Evolutionary conservation across 2,329 filamentous ascomycete species (phyloP), one percentile per base, ranked within the genome.

Genomic region (Epichloe hybrida): DNA sequence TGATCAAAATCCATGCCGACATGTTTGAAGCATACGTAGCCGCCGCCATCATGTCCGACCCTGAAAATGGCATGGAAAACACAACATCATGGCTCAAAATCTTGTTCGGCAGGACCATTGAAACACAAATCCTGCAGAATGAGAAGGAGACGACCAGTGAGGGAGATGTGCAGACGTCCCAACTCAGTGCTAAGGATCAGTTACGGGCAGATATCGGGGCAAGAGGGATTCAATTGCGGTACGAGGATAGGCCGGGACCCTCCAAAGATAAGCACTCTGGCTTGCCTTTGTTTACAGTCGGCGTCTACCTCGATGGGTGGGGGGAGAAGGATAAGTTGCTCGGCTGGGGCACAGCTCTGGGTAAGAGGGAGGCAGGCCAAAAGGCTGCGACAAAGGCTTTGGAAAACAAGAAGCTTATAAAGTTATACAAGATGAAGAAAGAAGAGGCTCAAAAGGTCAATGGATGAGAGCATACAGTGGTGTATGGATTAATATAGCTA

Each of bases 11-110:
- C 9, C 74, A 86, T 51, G 90, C 84, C 8, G 91, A 97, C 62
- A 76, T 96, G 17, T 94, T 96, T 59, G 91, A 97, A 64, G 86
- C 91, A 0, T 96, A 94, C 58, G 79, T 95, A 15, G 90, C 86
- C 9, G 90, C 85, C 3, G 68, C 90, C 5, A 76, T 95, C 36
- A 69, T 88, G 2, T 81, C 83, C 1, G 78, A 88, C 58, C 73
- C 80, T 0, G 66, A 69, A 3, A 63, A 79, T 45, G 89, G 90
- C 1, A 76, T 84, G 45, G 55, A 65, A 7, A 73, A 72, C 2
- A 82, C 77, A 2, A 75, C 83, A 48, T 64, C 73, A 13, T 97
- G 89, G 88, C 69, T 96, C 44, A 83, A 79, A 48, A 69, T 74
- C 7, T 70, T 96, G 1, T 96, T 89, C 88, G 76, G 77, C 4